Conservation (phyloP, 805 yeast species). For the Metschnikowia arizonensis region DNA sequence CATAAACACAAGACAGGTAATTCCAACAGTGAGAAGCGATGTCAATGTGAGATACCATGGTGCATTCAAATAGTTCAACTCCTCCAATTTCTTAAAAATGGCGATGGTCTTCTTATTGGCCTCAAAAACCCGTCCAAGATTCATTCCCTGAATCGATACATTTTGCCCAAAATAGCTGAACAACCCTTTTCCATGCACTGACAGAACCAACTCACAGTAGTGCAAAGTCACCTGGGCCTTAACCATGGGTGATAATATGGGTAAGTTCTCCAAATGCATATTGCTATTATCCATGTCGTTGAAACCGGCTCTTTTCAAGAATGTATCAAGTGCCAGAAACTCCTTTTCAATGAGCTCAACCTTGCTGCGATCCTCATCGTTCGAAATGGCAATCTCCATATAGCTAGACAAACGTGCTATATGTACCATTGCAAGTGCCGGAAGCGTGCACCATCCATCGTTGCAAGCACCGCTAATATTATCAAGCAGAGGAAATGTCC, state of each 20-base stretch:
- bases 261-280: conserved; percentile 6
- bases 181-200: conserved; percentile 33
- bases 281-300: conserved; percentile 15
- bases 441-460: conserved; percentile 49
- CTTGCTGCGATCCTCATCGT: conserved; percentile 25
- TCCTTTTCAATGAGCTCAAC: conserved; percentile 32
- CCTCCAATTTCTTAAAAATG: conserved; percentile 10
- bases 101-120: conserved; percentile 18
- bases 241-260: conserved; percentile 19
- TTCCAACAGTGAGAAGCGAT: conserved; percentile 43
- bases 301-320: conserved; percentile 36
- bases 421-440: conserved; percentile 44
- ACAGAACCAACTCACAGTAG: conserved; percentile 33
- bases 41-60: conserved; percentile 55
- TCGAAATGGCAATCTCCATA: conserved; percentile 29
- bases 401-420: conserved; percentile 38
- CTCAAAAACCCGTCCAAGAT: conserved; percentile 27
- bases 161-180: conserved; percentile 33
- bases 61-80: conserved; percentile 28
- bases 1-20: conserved; percentile 38
- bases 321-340: conserved; percentile 24
- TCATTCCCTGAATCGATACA: conserved; percentile 28
- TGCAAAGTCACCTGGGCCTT: conserved; percentile 37
- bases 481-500: conserved; percentile 30
- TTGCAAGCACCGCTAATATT: conserved; percentile 25